A percentile compares a stretch with the other conserved stretches of the same genome.
Evolutionary conservation across 2,329 filamentous ascomycete species (phyloP).

Genomic region (Ophiostoma pallidulum): DNA sequence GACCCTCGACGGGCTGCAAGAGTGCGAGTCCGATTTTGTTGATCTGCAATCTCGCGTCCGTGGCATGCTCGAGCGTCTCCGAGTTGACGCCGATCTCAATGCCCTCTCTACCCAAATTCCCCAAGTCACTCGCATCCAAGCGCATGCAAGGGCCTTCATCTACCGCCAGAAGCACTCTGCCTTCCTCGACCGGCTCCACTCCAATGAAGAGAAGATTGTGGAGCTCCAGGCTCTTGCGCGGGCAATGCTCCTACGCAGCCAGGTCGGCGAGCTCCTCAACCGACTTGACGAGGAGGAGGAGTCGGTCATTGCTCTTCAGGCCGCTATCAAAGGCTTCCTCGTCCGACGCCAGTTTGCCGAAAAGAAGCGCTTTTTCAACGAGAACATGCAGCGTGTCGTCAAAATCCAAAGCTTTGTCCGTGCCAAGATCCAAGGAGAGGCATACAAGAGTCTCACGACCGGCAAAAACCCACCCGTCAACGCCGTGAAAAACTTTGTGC

Average conservation of each 20-base stretch:
- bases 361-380: conserved; percentile 79
- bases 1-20: conserved; percentile 38
- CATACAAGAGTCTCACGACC: conserved; percentile 91
- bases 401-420: conserved; percentile 97
- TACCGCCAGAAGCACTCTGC: conserved; percentile 50
- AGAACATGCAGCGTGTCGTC: conserved; percentile 98
- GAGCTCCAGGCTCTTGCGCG: conserved; percentile 67
- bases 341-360: conserved; percentile 69
- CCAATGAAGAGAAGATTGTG: conserved; percentile 56
- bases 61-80: conserved; percentile 50
- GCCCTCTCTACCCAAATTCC: conserved; percentile 49
- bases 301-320: conserved; percentile 64
- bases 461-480: conserved; percentile 96
- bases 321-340: conserved; percentile 61
- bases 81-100: conserved; percentile 38
- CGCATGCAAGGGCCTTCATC: conserved; percentile 54
- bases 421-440: conserved; percentile 90
- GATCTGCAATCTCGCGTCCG: conserved; percentile 50
- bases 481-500: conserved; percentile 96
- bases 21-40: conserved; percentile 36
- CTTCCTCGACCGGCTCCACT: conserved; percentile 60
- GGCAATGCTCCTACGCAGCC: conserved; percentile 67
- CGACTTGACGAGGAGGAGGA: conserved; percentile 78
- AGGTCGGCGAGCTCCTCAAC: conserved; percentile 63
- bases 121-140: conserved; percentile 55